Evolutionary conservation across 2,329 filamentous ascomycete species (phyloP).

Genomic region (Colletotrichum cereale): DNA sequence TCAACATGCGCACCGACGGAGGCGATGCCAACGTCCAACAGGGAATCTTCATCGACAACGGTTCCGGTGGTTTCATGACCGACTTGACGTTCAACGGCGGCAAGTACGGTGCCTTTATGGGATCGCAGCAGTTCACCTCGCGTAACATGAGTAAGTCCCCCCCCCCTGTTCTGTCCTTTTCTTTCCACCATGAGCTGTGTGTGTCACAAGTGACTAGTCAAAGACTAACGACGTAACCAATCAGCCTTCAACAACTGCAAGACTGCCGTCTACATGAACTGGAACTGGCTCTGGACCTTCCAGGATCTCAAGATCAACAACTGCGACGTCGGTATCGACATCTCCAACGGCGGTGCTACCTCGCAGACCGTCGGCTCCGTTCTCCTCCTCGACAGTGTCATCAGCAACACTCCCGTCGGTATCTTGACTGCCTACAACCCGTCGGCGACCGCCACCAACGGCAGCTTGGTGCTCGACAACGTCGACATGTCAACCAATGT

Average conservation of each 20-base stretch:
- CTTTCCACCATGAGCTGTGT: too few relatives aligned
- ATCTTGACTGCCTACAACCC: slow-evolving; percentile 80
- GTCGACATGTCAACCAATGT: slow-evolving; percentile 82
- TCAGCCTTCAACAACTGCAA: slow-evolving; percentile 78
- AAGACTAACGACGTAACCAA: neutral
- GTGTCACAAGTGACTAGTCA: accelerated
- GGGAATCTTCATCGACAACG: slow-evolving; percentile 88
- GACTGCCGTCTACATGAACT: slow-evolving; percentile 89
- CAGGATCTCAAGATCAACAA: slow-evolving; percentile 82
- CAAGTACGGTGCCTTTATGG: slow-evolving; percentile 81
- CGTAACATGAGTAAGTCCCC: slow-evolving; percentile 73
- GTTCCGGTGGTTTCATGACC: slow-evolving; percentile 85
- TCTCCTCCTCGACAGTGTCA: slow-evolving; percentile 82
- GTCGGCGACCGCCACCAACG: slow-evolving; percentile 75
- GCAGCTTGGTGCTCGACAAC: slow-evolving; percentile 88
- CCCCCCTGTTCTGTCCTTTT: too few relatives aligned
- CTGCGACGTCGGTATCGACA: slow-evolving; percentile 82
- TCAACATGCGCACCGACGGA: slow-evolving; percentile 80
- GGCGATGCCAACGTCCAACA: slow-evolving; percentile 75
- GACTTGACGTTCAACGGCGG: slow-evolving; percentile 89
- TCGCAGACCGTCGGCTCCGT: slow-evolving; percentile 87
- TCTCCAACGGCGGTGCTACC: slow-evolving; percentile 73
- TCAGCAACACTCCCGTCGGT: slow-evolving; percentile 81
- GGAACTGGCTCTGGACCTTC: slow-evolving; percentile 91
- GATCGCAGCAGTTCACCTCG: slow-evolving; percentile 89